A percentile compares a stretch with the other conserved stretches of the same genome.
phyloP scores from a whole-genome alignment of 805 yeast species.

The Scheffersomyces ergatensis region DNA sequence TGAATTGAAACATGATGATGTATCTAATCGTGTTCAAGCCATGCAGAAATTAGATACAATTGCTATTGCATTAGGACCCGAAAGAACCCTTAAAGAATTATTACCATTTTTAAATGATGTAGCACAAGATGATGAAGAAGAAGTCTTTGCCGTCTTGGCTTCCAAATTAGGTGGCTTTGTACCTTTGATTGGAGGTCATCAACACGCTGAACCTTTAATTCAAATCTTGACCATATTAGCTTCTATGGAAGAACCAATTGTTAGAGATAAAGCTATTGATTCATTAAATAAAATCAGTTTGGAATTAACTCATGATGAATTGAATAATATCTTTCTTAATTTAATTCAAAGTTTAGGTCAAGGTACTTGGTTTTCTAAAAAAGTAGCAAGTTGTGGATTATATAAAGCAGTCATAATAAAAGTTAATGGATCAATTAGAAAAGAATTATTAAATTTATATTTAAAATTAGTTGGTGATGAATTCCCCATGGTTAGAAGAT shows the following conservation, averaged over 20 bases:
- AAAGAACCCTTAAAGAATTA: constrained; percentile 84
- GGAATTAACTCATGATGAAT: constrained; percentile 61
- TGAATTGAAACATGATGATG: constrained; percentile 95
- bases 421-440: constrained; percentile 54
- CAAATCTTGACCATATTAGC: constrained; percentile 79
- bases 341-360: constrained; percentile 74
- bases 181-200: constrained; percentile 83
- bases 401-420: constrained; percentile 66
- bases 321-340: constrained; percentile 66
- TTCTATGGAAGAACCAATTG: constrained; percentile 93
- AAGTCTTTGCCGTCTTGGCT: constrained; percentile 90
- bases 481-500: constrained; percentile 96
- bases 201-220: constrained; percentile 49
- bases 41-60: constrained; percentile 93
- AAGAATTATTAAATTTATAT: constrained; percentile 64
- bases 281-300: constrained; percentile 72
- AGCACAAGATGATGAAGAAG: constrained; percentile 97
- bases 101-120: constrained; percentile 87
- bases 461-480: constrained; percentile 79
- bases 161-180: constrained; percentile 85
- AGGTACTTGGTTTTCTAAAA: constrained; percentile 92
- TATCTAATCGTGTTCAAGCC: constrained; percentile 87
- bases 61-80: constrained; percentile 92
- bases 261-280: constrained; percentile 89
- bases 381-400: constrained; percentile 89